Percentiles rank a stretch among this genome's conserved stretches.
phyloP scores from a whole-genome alignment of 148 eudicot species.

The Arctostaphylos glauca region DNA sequence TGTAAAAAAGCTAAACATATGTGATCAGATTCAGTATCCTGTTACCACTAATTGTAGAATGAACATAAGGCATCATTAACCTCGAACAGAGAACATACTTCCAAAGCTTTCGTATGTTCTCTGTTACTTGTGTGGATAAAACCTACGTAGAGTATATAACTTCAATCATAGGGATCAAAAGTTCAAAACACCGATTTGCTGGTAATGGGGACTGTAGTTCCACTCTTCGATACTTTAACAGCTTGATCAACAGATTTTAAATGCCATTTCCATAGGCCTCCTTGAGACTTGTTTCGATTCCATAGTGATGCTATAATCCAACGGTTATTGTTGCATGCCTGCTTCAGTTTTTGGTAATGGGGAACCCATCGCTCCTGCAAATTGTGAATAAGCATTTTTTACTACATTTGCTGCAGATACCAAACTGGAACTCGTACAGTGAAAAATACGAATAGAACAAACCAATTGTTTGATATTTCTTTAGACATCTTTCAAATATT shows the following conservation, averaged over 20 bases:
- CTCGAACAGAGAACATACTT: too few species aligned
- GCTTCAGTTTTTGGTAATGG: slow-evolving; percentile 9
- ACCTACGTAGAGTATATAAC: too few species aligned
- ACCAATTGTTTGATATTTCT: neutral
- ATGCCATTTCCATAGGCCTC: neutral
- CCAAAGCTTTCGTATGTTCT: too few species aligned
- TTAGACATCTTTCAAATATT: neutral
- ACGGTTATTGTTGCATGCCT: slow-evolving; percentile 17
- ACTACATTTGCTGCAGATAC: neutral
- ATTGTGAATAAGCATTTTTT: neutral
- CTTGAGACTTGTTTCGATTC: neutral
- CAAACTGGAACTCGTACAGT: neutral
- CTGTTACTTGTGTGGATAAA: too few species aligned
- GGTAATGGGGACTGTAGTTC: neutral
- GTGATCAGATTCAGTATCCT: too few species aligned
- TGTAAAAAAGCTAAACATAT: too few species aligned
- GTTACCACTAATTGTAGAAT: too few species aligned
- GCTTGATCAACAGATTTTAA: neutral
- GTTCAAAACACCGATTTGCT: too few species aligned
- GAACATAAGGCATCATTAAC: too few species aligned
- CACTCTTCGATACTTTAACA: neutral
- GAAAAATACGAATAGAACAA: neutral
- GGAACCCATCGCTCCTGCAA: slow-evolving; percentile 40
- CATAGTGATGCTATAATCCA: neutral
- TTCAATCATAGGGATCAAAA: too few species aligned